Evolutionary conservation across 108 stramenopile species (phyloP).

Genomic region (Thalassiosira profunda): DNA sequence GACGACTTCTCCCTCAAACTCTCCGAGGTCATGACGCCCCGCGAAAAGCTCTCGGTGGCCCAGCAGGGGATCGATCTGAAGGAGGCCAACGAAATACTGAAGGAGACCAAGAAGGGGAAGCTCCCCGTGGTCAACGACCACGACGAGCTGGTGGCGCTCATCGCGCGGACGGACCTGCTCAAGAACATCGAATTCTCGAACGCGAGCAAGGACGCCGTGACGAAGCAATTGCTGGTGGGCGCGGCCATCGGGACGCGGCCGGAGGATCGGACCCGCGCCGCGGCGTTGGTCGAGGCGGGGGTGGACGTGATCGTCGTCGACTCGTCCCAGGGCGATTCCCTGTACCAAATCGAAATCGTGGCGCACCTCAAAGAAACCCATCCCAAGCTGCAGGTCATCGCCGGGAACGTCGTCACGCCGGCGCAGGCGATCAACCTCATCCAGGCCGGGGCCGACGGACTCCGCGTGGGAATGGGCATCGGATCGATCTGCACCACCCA

Average conservation of each 20-base stretch:
- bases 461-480: constrained; percentile 99
- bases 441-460: constrained; percentile 99
- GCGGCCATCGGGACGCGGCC: constrained; percentile 99
- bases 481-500: constrained; percentile 99
- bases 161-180: constrained; percentile 98
- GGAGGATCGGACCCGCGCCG: constrained; percentile 93
- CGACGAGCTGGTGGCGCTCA: constrained; percentile 97
- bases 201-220: constrained; percentile 92
- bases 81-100: constrained; percentile 98
- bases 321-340: constrained; percentile 98
- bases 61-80: constrained; percentile 90
- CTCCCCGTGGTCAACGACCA: constrained; percentile 98
- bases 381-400: constrained; percentile 96
- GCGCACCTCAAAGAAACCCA: constrained; percentile 87
- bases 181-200: constrained; percentile 98
- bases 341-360: constrained; percentile 99
- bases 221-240: constrained; percentile 97
- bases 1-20: constrained; percentile 84
- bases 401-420: constrained; percentile 99
- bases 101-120: constrained; percentile 97
- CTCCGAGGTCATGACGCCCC: constrained; percentile 94
- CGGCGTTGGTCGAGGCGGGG: constrained; percentile 94
- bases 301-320: constrained; percentile 99
- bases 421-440: constrained; percentile 97
- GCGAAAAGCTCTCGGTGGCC: constrained; percentile 87